Evolutionary conservation across 768 basidiomycete genomes (phyloP).

Genomic region (Termitomyces sp.): DNA sequence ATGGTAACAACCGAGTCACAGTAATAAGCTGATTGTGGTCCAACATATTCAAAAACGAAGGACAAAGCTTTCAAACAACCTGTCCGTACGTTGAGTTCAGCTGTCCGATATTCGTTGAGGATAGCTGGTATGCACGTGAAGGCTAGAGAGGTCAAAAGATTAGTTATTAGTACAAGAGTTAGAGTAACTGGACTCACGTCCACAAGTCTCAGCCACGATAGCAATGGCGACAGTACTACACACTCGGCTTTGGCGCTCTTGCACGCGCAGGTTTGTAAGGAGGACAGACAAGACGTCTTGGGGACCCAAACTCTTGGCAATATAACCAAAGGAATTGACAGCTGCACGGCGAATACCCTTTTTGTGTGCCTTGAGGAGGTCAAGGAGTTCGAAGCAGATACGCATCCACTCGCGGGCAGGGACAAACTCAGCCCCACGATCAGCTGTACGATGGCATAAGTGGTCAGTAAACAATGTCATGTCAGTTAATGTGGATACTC

Average conservation of each 20-base stretch:
- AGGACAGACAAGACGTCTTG: conserved; percentile 96
- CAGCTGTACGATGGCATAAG: conserved; percentile 40
- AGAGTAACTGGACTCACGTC: conserved; percentile 37
- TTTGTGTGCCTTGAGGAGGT: conserved; percentile 97
- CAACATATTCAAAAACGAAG: conserved; percentile 99
- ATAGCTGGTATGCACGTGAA: conserved; percentile 99
- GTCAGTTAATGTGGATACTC: conserved; percentile 27
- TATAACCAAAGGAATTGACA: conserved; percentile 99
- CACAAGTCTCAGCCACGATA: conserved; percentile 91
- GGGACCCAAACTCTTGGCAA: conserved; percentile 98
- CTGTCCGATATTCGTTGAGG: conserved; percentile 96
- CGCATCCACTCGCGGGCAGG: conserved; percentile 99
- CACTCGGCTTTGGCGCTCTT: conserved; percentile 98
- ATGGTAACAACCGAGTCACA: conserved; percentile 96
- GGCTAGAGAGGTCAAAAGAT: conserved; percentile 31
- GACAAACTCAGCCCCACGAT: conserved; percentile 98
- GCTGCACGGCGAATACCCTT: conserved; percentile 98
- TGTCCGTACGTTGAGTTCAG: conserved; percentile 96
- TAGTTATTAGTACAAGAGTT: not conserved
- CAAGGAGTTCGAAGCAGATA: conserved; percentile 97
- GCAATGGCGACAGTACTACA: conserved; percentile 98
- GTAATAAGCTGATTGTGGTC: conserved; percentile 94
- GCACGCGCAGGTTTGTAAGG: conserved; percentile 93
- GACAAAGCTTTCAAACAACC: conserved; percentile 98
- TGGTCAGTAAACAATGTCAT: conserved; percentile 12